Conservation (phyloP, 192 early-diverging fungal species). For the Coemansia sp. region DNA sequence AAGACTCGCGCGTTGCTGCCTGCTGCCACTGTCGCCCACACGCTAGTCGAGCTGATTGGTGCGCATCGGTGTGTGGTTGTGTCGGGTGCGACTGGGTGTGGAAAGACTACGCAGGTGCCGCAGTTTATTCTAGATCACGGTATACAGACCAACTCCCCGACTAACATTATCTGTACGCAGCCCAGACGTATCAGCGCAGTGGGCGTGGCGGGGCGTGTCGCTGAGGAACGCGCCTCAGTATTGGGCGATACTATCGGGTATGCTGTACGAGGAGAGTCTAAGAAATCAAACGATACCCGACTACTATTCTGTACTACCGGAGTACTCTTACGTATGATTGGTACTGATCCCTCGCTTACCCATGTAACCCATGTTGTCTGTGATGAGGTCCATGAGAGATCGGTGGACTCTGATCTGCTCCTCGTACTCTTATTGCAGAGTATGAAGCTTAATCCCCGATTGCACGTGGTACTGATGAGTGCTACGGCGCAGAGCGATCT, state of each 20-base stretch:
- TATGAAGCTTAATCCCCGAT: slow-evolving; percentile 32
- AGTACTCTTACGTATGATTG: slow-evolving; percentile 64
- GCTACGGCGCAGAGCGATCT: slow-evolving; percentile 83
- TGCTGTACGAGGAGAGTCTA: slow-evolving; percentile 71
- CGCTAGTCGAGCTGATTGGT: slow-evolving; percentile 15
- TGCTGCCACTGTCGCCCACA: neutral
- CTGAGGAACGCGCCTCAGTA: slow-evolving; percentile 55
- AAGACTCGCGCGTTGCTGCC: slow-evolving; percentile 24
- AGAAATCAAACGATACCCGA: slow-evolving; percentile 51
- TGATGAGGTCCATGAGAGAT: slow-evolving; percentile 89
- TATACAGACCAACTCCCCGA: slow-evolving; percentile 47
- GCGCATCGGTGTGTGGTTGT: slow-evolving; percentile 31
- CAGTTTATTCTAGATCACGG: slow-evolving; percentile 82
- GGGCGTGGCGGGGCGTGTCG: slow-evolving; percentile 66
- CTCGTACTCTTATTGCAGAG: slow-evolving; percentile 74
- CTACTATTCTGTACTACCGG: slow-evolving; percentile 71
- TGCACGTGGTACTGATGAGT: slow-evolving; percentile 88
- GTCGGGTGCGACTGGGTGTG: slow-evolving; percentile 55
- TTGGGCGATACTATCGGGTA: slow-evolving; percentile 52
- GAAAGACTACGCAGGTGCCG: slow-evolving; percentile 77
- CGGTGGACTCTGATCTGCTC: slow-evolving; percentile 78
- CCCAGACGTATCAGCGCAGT: slow-evolving; percentile 82
- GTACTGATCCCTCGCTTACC: slow-evolving; percentile 15
- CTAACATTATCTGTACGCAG: slow-evolving; percentile 85
- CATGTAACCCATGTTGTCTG: slow-evolving; percentile 64